Conservation (phyloP, 495 filamentous ascomycete species). For the Aspergillus nidulans region DNA sequence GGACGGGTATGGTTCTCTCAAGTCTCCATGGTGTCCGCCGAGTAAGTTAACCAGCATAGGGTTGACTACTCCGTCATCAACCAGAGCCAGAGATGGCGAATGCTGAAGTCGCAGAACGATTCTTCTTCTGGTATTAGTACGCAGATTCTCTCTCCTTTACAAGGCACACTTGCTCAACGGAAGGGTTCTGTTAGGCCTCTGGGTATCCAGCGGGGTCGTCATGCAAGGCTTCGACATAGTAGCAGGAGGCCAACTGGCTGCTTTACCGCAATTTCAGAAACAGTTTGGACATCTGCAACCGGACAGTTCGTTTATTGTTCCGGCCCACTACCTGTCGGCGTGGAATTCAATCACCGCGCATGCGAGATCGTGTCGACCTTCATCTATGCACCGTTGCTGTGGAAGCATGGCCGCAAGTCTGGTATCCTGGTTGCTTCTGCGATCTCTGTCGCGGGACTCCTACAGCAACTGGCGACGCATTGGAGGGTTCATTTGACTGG, state of each 20-base stretch:
- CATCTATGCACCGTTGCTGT: slow-evolving; percentile 14
- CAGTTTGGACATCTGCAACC: slow-evolving; percentile 14
- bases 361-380: slow-evolving; percentile 19
- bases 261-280: slow-evolving; percentile 16
- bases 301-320: slow-evolving; percentile 14
- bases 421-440: slow-evolving; percentile 15
- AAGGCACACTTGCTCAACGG: neutral
- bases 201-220: slow-evolving; percentile 19
- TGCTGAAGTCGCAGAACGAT: slow-evolving; percentile 17
- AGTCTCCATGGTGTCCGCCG: no score
- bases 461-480: slow-evolving; percentile 20
- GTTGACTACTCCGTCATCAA: slow-evolving; percentile 20
- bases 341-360: slow-evolving; percentile 13
- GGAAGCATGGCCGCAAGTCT: slow-evolving; percentile 22
- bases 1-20: no score
- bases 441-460: slow-evolving; percentile 15
- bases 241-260: slow-evolving; percentile 20
- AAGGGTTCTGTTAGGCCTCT: slow-evolving; percentile 8
- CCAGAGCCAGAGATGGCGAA: slow-evolving; percentile 12
- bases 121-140: slow-evolving; percentile 16
- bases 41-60: no score
- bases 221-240: slow-evolving; percentile 25
- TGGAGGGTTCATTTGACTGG: slow-evolving; percentile 20
- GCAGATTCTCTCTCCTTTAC: no score
- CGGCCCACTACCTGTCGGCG: slow-evolving; percentile 18